Evolutionary conservation across 2,329 filamentous ascomycete species (phyloP), one percentile per base, ranked within the genome.

Genomic region (Thelonectria blattea): DNA sequence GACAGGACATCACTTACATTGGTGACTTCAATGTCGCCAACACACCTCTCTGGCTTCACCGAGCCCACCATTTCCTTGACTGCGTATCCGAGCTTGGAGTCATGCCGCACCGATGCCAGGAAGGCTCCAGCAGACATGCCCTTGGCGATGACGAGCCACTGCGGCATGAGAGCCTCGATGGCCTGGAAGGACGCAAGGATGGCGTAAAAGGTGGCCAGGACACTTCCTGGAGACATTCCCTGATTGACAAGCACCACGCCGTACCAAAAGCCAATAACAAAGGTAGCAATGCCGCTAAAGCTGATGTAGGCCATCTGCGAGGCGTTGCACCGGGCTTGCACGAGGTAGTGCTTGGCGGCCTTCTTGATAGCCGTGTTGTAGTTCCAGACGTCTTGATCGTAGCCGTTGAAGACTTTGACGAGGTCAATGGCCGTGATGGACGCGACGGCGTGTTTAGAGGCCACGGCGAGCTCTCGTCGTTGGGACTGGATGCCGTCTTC

Each of bases 181-280:
- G 90, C 87, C 66, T 94, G 89, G 5, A 93, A 88, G 1, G 91
- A 90, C 52, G 88, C 87, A 37, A 97, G 78, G 2, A 90, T 90
- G 5, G 91, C 86, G 79, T 95, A 96, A 66, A 98, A 97, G 0
- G 92, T 91, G 0, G 91, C 95, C 46, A 97, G 75, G 3, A 96
- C 85, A 56, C 89, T 80, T 0, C 89, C 91, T 0, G 91, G 79
- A 11, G 79, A 81, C 12, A 86, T 77, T 1, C 86, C 87, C 1
- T 83, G 76, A 10, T 81, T 79, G 10, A 95, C 87, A 2, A 97
- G 82, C 1, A 85, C 79, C 27, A 89, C 85, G 0, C 93, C 93
- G 68, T 93, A 96, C 86, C 91, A 97, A 71, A 98, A 97, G 0
- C 93, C 93, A 58, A 93, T 85, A 0, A 96, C 89, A 66, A 98